phyloP scores from a whole-genome alignment of 1,284 basidiomycete genomes.

The Ganoderma sinense region DNA sequence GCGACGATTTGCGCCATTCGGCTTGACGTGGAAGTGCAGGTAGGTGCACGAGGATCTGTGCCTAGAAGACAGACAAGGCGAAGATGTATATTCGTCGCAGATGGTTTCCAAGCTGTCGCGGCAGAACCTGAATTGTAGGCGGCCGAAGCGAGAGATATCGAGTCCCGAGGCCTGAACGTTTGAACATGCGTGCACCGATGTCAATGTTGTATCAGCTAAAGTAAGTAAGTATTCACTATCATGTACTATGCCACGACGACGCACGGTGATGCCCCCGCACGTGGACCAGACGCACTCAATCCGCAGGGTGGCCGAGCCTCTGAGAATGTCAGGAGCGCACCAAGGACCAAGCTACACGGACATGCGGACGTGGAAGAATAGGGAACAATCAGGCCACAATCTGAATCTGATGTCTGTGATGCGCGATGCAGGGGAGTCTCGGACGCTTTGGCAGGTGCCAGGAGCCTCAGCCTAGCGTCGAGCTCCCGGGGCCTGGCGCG shows the following conservation, averaged over 20 bases:
- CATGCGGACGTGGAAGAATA: background rate
- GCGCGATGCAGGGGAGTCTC: background rate
- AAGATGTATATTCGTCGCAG: background rate
- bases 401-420: background rate
- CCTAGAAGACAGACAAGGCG: too few relatives aligned
- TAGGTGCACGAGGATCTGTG: too few relatives aligned
- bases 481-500: background rate
- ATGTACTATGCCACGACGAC: background rate
- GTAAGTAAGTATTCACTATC: background rate
- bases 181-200: background rate
- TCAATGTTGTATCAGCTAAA: background rate
- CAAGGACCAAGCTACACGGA: background rate
- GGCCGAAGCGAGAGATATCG: background rate
- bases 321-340: background rate
- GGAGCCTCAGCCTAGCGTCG: too few relatives aligned
- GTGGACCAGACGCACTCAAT: too few relatives aligned
- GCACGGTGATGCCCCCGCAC: background rate
- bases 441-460: too few relatives aligned
- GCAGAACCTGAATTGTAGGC: background rate
- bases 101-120: background rate
- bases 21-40: too few relatives aligned
- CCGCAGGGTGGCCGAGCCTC: background rate
- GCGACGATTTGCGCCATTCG: background rate
- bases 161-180: background rate
- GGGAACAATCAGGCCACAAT: background rate